Evolutionary conservation across 768 basidiomycete genomes (phyloP), one percentile per base, ranked within the genome.

Genomic region (Auriscalpium microsporum): DNA sequence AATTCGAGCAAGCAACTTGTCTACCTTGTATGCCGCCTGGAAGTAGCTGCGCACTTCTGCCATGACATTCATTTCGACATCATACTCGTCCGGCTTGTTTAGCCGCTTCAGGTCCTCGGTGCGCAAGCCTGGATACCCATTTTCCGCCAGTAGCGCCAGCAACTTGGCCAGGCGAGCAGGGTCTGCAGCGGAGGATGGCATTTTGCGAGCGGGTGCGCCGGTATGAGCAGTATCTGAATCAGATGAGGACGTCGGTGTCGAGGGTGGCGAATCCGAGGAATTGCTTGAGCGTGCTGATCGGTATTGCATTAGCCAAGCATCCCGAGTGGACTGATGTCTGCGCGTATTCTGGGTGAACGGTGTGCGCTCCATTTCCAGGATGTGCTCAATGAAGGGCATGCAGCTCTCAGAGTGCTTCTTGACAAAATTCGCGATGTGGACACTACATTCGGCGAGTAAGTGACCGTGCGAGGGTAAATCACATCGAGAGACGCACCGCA

Each of bases 11-110:
- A 21, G 21, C 21, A 21, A 21, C 21, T 21, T 21, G 21, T 21
- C 17, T 34, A 72, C 77, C 66, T 77, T 78, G 63, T 73, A 77
- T 0, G 77, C 68, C 10, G 77, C 71, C 61, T 75, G 72, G 65
- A 74, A 77, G 59, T 78, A 77, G 14, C 75, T 75, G 8, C 70
- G 63, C 4, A 74, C 71, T 55, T 77, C 73, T 2, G 76, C 73
- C 70, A 73, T 73, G 8, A 74, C 69, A 13, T 65, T 53, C 33
- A 78, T 60, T 63, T 76, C 76, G 11, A 67, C 67, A 58, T 77
- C 75, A 54, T 67, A 77, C 47, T 69, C 63, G 58, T 75, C 71
- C 8, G 63, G 55, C 7, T 65, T 62, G 4, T 56, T 60, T 11
- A 77, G 63, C 55, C 68, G 67, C 8, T 62, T 65, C 4, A 76